Percentiles rank a stretch among this genome's conserved stretches.
These are phyloP conservation scores for Penicillium decumbens DNA, from an alignment of 2,329 filamentous ascomycete genomes.

Conservation along the genomic window DNA sequence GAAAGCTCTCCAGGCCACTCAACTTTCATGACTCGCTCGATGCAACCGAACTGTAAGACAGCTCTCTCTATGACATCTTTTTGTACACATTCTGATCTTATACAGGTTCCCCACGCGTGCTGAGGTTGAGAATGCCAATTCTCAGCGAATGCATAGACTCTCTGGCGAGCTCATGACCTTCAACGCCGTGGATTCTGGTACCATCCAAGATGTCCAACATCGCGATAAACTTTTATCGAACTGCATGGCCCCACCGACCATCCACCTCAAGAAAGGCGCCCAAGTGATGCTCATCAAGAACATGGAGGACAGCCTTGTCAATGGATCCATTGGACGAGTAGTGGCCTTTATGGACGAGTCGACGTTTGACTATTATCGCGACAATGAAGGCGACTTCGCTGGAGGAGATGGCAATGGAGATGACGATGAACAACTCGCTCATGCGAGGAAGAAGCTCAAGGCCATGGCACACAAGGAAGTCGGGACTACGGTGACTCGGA, in stretches of 20 bases:
- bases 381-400: constrained; percentile 55
- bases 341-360: constrained; percentile 70
- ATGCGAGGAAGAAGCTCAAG: constrained; percentile 55
- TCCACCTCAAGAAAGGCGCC: constrained; percentile 82
- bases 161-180: constrained; percentile 65
- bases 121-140: constrained; percentile 86
- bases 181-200: constrained; percentile 69
- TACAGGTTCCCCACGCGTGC: constrained; percentile 74
- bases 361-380: constrained; percentile 55
- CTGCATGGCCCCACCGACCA: constrained; percentile 82
- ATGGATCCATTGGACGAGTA: constrained; percentile 87
- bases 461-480: constrained; percentile 48
- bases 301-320: constrained; percentile 87
- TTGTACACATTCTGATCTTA: constrained; percentile 19
- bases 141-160: constrained; percentile 65
- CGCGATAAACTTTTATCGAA: constrained; percentile 76
- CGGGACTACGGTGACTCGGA: constrained; percentile 48
- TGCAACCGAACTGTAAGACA: constrained; percentile 71
- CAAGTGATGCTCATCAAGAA: constrained; percentile 99
- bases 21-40: constrained; percentile 68
- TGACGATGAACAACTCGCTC: constrained; percentile 41
- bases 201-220: constrained; percentile 58
- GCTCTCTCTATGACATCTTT: not conserved
- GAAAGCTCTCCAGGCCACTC: constrained; percentile 64
- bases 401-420: constrained; percentile 47